Evolutionary conservation across 768 basidiomycete species (phyloP).

Genomic region (Suillus subaureus): DNA sequence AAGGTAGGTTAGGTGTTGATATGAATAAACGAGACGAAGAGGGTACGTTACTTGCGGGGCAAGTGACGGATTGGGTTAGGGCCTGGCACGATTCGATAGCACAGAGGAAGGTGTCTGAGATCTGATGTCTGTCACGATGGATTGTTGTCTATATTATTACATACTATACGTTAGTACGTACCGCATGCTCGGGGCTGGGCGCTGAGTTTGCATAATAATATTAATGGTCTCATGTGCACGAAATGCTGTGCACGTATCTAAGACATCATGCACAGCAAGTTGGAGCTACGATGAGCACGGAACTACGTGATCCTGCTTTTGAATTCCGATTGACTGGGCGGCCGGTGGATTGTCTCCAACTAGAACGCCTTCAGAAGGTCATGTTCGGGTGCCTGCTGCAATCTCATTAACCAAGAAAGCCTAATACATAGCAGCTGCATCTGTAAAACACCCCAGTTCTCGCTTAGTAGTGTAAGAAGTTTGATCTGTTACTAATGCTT

Average conservation of each 20-base stretch:
- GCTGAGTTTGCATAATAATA: background rate
- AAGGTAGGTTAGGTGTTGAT: conserved; percentile 39
- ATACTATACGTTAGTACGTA: background rate
- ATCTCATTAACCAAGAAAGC: background rate
- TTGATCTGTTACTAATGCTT: no score
- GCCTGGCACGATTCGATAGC: conserved; percentile 9
- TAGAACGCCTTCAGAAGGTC: background rate
- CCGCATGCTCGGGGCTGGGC: background rate
- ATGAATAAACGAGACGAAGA: conserved; percentile 44
- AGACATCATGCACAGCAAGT: no score
- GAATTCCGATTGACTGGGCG: background rate
- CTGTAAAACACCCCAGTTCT: no score
- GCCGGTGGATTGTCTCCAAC: background rate
- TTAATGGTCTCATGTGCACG: background rate
- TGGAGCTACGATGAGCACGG: background rate
- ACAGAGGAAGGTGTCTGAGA: background rate
- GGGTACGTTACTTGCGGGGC: conserved; percentile 47
- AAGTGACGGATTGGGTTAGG: conserved; percentile 53
- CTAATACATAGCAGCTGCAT: background rate
- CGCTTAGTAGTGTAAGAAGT: no score
- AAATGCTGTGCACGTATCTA: background rate
- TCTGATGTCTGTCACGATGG: background rate
- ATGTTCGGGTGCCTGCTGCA: background rate
- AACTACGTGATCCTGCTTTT: background rate
- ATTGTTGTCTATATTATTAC: background rate